Base-by-base conservation (phyloP, 192 early-diverging fungal species). In the Entomortierella parvispora region DNA sequence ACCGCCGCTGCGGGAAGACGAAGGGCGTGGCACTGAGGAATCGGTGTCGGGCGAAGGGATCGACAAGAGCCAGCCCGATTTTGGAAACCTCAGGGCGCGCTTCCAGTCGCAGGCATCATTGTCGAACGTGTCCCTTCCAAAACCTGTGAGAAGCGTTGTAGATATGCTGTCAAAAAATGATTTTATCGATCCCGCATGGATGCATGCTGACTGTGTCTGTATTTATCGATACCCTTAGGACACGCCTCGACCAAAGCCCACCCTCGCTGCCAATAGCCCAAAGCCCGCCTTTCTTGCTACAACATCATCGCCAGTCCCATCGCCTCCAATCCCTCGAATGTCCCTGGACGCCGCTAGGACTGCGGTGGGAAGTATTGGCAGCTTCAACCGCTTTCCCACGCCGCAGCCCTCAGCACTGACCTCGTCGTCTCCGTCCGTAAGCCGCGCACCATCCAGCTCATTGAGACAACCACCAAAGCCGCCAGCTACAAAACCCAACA, bases 1-100 rank as follows among this genome's bases (percentile, higher is more conserved):
- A 15, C 74, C 66, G 10, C 60, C 66, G 1, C 43, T 29, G 50
- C 26, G 43, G 10, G 65, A 77, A 4, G 28, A 15, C 5, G 54
- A 47, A 4, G 47, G 43, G 9, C 15, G n/a, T 42, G 23, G 14
- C 29, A 46, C 33, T 45, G 29, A 58, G 8, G 52, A 55, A 18
- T 31, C 20, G 4, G 20, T 43, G 25, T 58, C 55, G 34, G 18
- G 15, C 3, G 65, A 64, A 1, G 74, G 59, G 37, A 68, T 77
- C 20, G 74, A 77, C 48, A 51, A 68, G 29, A 68, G 26, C 26
- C 74, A 77, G 25, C 65, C 55, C 1, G 66, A 77, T 20, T 77
- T 77, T 59, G 48, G 74, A 10, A 77, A 77, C 51, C 45, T 77
- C n/a, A 58, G 74, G 17, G 74, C 74, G 11, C 65, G 65, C 22